Evolutionary conservation across 2,329 filamentous ascomycete species (phyloP).

Genomic region (Aspergillus aculeatinus): DNA sequence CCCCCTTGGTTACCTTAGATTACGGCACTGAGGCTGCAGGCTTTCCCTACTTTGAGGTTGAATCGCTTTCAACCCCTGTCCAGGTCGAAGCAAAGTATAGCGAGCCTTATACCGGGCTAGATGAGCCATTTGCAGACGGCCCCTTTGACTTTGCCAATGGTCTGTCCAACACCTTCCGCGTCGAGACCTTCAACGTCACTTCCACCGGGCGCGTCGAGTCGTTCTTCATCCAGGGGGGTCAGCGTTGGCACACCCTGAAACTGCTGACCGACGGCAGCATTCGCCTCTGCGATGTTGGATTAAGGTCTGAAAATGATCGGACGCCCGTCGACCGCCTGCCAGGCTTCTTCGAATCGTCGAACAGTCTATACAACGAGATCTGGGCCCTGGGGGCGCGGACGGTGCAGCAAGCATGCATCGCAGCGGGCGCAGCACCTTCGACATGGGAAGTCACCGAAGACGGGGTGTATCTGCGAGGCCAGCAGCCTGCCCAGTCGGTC

Average conservation of each 20-base stretch:
- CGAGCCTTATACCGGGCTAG: conserved; percentile 15
- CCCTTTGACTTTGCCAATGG: conserved; percentile 19
- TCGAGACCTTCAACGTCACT: conserved; percentile 21
- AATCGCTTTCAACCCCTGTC: conserved; percentile 8
- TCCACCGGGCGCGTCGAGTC: conserved; percentile 11
- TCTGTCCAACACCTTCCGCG: conserved; percentile 15
- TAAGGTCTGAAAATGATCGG: conserved; percentile 1
- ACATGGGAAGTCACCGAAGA: conserved; percentile 16
- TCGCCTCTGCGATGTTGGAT: background rate
- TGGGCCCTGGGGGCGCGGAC: conserved; percentile 18
- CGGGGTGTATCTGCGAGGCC: conserved; percentile 13
- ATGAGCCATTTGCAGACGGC: conserved; percentile 14
- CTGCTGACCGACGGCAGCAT: conserved; percentile 3
- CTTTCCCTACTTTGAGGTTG: conserved; percentile 16
- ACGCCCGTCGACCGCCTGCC: conserved; percentile 9
- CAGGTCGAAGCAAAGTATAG: conserved; percentile 21
- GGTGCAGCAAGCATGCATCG: conserved; percentile 18
- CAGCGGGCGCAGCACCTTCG: conserved; percentile 11
- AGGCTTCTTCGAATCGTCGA: conserved; percentile 13
- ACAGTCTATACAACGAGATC: conserved; percentile 18
- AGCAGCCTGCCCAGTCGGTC: conserved; percentile 16
- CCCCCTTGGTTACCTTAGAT: conserved; percentile 14
- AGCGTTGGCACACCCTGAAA: conserved; percentile 16
- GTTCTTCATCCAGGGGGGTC: conserved; percentile 18
- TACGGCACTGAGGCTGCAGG: conserved; percentile 19